These are phyloP conservation scores for Neurospora terricola DNA, from an alignment of 495 filamentous ascomycete species.

Conservation along the genomic window DNA sequence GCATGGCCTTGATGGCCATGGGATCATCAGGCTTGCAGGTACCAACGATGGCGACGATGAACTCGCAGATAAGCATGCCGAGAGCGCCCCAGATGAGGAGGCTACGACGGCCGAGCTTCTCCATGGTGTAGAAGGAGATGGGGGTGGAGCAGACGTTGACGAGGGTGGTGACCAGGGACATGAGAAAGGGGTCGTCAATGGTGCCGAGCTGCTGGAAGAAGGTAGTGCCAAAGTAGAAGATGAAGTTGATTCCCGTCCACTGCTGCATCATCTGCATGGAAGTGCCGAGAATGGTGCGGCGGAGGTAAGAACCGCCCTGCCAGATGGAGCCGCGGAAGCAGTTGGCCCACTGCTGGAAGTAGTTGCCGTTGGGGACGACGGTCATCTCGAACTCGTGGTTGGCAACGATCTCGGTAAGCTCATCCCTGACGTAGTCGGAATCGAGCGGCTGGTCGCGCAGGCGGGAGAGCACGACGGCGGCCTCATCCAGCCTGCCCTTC, in stretches of 20 bases:
- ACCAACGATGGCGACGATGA: slow-evolving; percentile 71
- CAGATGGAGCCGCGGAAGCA: slow-evolving; percentile 51
- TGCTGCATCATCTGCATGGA: slow-evolving; percentile 68
- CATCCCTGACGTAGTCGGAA: slow-evolving; percentile 50
- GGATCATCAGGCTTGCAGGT: slow-evolving; percentile 42
- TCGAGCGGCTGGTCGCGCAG: slow-evolving; percentile 59
- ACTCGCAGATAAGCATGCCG: slow-evolving; percentile 74
- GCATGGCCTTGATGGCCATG: slow-evolving; percentile 49
- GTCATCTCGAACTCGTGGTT: slow-evolving; percentile 68
- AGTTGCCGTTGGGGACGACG: slow-evolving; percentile 51
- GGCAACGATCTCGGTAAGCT: slow-evolving; percentile 70
- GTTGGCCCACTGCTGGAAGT: slow-evolving; percentile 53
- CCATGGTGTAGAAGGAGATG: slow-evolving; percentile 71
- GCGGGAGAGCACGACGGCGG: slow-evolving; percentile 48
- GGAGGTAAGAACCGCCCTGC: slow-evolving; percentile 44
- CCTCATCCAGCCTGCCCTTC: slow-evolving; percentile 51
- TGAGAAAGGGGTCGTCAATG: slow-evolving; percentile 67
- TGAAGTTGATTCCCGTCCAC: slow-evolving; percentile 61
- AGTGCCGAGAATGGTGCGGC: slow-evolving; percentile 63
- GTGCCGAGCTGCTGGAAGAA: slow-evolving; percentile 68
- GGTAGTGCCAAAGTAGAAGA: slow-evolving; percentile 79
- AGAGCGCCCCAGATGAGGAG: slow-evolving; percentile 66
- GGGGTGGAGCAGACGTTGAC: slow-evolving; percentile 79
- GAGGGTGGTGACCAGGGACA: slow-evolving; percentile 67
- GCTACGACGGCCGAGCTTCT: slow-evolving; percentile 65